These are phyloP conservation scores for Cryptococcus sp. DNA, from an alignment of 1,284 basidiomycete species.

Conservation along the genomic window DNA sequence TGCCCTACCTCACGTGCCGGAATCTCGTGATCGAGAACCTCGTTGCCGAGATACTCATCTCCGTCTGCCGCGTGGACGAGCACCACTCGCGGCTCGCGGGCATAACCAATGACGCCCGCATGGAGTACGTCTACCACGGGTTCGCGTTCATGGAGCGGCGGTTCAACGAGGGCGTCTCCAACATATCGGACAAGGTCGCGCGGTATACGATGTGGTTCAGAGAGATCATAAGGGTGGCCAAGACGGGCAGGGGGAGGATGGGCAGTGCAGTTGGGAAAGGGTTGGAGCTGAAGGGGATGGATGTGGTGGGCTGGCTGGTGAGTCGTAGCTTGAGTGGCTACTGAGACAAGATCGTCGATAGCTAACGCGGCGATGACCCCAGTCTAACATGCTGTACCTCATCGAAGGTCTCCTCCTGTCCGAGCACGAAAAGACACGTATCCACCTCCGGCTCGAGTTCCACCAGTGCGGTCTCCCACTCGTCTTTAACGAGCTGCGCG, in stretches of 20 bases:
- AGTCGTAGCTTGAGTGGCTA: background rate
- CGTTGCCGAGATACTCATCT: conserved; percentile 67
- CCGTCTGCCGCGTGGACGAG: conserved; percentile 53
- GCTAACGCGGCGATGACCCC: conserved; percentile 33
- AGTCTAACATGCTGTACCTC: conserved; percentile 7
- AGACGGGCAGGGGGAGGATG: conserved; percentile 83
- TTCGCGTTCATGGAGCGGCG: conserved; percentile 50
- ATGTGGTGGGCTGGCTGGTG: conserved; percentile 3
- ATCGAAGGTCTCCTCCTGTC: conserved; percentile 19
- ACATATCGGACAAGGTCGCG: conserved; percentile 58
- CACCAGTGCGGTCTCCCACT: conserved; percentile 29
- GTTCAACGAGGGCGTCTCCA: conserved; percentile 29
- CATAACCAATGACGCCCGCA: conserved; percentile 30
- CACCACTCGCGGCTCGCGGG: background rate
- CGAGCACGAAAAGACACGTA: too few relatives aligned
- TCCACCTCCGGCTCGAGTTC: too few relatives aligned
- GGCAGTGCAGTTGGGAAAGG: conserved; percentile 92
- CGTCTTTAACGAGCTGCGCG: conserved; percentile 69
- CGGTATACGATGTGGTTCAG: conserved; percentile 89
- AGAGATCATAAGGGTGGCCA: conserved; percentile 53
- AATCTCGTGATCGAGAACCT: conserved; percentile 75
- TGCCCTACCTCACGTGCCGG: conserved; percentile 78
- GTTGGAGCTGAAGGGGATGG: conserved; percentile 65
- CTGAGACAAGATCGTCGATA: too few relatives aligned
- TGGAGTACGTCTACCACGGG: conserved; percentile 49